These are phyloP conservation scores for Caryopteris hybrid DNA, from an alignment of 305 asterid genomes.

Conservation along the genomic window DNA sequence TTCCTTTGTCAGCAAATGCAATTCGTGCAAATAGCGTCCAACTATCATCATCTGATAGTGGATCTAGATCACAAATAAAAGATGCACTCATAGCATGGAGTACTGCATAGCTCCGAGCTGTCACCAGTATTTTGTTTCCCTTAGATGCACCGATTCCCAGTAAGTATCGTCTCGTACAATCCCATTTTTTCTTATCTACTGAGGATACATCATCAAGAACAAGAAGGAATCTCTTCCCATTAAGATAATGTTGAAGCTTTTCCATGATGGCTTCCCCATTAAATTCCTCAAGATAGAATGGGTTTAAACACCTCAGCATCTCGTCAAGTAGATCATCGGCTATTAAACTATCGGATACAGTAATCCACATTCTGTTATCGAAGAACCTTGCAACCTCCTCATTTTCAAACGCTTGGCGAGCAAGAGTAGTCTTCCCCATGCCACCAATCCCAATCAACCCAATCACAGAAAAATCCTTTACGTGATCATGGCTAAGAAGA, in stretches of 20 bases:
- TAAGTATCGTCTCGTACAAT: slow-evolving; percentile 2
- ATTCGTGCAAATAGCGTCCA: slow-evolving; percentile 20
- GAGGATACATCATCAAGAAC: slow-evolving; percentile 31
- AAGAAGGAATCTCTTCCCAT: slow-evolving; percentile 18
- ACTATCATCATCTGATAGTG: slow-evolving; percentile 5
- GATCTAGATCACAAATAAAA: background rate
- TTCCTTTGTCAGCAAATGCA: slow-evolving; percentile 25
- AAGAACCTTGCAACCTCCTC: slow-evolving; percentile 2
- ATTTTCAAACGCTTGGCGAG: slow-evolving; percentile 11
- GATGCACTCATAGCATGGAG: slow-evolving; percentile 4
- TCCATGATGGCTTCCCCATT: slow-evolving; percentile 12
- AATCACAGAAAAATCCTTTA: background rate
- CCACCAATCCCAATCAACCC: background rate
- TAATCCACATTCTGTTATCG: slow-evolving; percentile 23
- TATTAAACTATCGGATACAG: slow-evolving; percentile 13
- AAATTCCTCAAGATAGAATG: background rate
- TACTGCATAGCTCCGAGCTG: slow-evolving; percentile 19
- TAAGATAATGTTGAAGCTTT: slow-evolving; percentile 2
- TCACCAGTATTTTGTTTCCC: slow-evolving; percentile 24
- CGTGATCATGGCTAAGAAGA: background rate
- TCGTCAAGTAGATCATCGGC: slow-evolving; percentile 9
- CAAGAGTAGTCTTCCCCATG: background rate
- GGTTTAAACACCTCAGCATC: slow-evolving; percentile 10
- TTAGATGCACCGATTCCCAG: slow-evolving; percentile 19
- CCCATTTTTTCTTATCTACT: slow-evolving; percentile 18